phyloP scores from a whole-genome alignment of 2,329 filamentous ascomycete genomes.

The Pestalotiopsis fici region DNA sequence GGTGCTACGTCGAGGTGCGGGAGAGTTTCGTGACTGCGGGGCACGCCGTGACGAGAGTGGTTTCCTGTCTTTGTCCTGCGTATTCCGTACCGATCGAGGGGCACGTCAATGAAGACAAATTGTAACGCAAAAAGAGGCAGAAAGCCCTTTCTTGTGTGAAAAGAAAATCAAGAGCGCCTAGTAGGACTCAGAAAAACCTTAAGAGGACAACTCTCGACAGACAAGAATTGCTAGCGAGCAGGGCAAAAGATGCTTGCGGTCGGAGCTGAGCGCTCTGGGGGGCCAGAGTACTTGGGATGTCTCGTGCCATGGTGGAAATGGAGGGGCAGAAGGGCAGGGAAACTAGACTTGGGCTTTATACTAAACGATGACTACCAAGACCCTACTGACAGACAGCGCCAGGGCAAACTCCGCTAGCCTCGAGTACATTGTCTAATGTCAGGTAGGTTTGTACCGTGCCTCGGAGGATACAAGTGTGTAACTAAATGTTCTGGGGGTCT shows the following conservation, averaged over 20 bases:
- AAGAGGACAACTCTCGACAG: slow-evolving; percentile 12
- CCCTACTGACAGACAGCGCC: not conserved
- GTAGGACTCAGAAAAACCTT: not conserved
- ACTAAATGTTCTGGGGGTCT: no score
- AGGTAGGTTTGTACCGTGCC: not conserved
- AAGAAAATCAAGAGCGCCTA: not conserved
- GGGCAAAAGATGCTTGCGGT: slow-evolving; percentile 3
- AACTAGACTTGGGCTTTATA: slow-evolving; percentile 42
- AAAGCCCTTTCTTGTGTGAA: not conserved
- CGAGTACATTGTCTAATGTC: not conserved
- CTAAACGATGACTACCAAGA: slow-evolving; percentile 12
- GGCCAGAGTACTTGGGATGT: slow-evolving; percentile 38
- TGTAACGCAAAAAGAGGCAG: not conserved
- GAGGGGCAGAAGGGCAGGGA: slow-evolving; percentile 31
- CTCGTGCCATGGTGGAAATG: slow-evolving; percentile 41
- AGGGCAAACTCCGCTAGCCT: slow-evolving; percentile 5
- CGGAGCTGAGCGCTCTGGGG: slow-evolving; percentile 30
- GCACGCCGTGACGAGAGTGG: not conserved
- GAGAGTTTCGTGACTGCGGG: slow-evolving; percentile 1
- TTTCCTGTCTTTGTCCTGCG: not conserved
- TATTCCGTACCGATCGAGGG: not conserved
- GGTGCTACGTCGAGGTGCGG: slow-evolving; percentile 5
- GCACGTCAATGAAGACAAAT: not conserved
- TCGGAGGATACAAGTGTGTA: not conserved
- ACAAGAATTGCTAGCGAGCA: slow-evolving; percentile 12